Evolutionary conservation across 768 basidiomycete genomes (phyloP).

Genomic region (Russula ochroleuca): DNA sequence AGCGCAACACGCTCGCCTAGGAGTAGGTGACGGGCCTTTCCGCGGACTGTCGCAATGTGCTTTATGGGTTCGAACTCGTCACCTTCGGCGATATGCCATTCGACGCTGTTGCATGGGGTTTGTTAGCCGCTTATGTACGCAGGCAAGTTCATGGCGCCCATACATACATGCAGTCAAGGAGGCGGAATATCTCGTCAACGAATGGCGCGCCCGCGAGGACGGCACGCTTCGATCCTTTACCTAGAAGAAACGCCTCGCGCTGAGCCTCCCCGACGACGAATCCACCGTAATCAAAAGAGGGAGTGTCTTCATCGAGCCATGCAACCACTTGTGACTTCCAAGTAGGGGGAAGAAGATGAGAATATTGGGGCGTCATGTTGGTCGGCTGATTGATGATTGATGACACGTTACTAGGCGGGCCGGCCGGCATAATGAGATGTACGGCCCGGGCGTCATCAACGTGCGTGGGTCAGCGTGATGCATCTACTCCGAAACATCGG

Average conservation of each 20-base stretch:
- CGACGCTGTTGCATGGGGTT: slow-evolving; percentile 56
- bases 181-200: not conserved
- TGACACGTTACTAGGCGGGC: no score
- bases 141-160: not conserved
- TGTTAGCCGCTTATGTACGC: not conserved
- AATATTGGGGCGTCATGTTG: not conserved
- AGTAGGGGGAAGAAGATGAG: not conserved
- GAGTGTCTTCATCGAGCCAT: not conserved
- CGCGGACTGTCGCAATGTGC: slow-evolving; percentile 86
- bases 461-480: no score
- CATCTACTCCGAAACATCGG: no score
- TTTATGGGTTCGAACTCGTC: slow-evolving; percentile 73
- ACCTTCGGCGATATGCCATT: slow-evolving; percentile 91
- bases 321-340: slow-evolving; percentile 30
- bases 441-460: no score
- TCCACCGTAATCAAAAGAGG: not conserved
- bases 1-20: slow-evolving; percentile 91
- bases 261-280: not conserved
- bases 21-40: slow-evolving; percentile 79
- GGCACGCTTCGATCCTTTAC: not conserved
- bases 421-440: no score
- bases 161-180: not conserved
- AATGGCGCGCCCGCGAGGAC: slow-evolving; percentile 1
- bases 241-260: not conserved
- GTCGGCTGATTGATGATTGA: no score